Conservation (phyloP, 2,329 filamentous ascomycete genomes). For the Xylaria multiplex region DNA sequence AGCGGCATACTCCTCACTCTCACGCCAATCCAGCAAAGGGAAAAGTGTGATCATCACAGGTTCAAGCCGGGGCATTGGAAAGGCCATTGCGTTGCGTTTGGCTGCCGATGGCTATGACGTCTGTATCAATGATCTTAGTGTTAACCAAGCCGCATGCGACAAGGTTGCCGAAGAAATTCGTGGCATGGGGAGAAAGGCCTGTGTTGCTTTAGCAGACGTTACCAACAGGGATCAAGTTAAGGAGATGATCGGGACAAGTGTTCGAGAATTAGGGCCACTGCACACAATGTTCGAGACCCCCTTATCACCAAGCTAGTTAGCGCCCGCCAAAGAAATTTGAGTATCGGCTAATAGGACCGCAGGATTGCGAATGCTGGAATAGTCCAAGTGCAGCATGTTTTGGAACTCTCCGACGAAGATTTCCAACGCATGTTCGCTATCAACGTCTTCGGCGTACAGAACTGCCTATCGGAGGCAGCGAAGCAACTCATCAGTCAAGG, state of each 20-base stretch:
- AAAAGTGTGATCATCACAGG: constrained; percentile 47
- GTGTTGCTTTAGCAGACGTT: constrained; percentile 69
- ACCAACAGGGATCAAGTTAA: constrained; percentile 63
- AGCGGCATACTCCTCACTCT: constrained; percentile 38
- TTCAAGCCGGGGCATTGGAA: constrained; percentile 59
- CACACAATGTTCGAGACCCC: constrained; percentile 49
- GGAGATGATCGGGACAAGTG: constrained; percentile 60
- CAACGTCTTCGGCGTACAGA: constrained; percentile 72
- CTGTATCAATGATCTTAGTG: constrained; percentile 70
- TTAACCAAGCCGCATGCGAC: constrained; percentile 63
- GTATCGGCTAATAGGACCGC: constrained; percentile 36
- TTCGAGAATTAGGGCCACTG: constrained; percentile 63
- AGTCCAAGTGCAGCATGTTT: constrained; percentile 63
- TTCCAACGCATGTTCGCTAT: constrained; percentile 69
- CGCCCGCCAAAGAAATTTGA: background rate
- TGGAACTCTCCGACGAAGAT: constrained; percentile 67
- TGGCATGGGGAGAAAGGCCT: constrained; percentile 61
- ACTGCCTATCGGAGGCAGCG: constrained; percentile 71
- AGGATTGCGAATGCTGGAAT: constrained; percentile 71
- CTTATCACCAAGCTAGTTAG: background rate
- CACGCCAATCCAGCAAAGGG: constrained; percentile 33
- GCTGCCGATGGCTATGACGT: constrained; percentile 73
- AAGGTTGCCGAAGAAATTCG: constrained; percentile 64
- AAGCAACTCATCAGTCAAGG: constrained; percentile 72
- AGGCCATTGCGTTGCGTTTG: constrained; percentile 70